Evolutionary conservation across 805 yeast species (phyloP).

Genomic region (Kodamaea restingae): DNA sequence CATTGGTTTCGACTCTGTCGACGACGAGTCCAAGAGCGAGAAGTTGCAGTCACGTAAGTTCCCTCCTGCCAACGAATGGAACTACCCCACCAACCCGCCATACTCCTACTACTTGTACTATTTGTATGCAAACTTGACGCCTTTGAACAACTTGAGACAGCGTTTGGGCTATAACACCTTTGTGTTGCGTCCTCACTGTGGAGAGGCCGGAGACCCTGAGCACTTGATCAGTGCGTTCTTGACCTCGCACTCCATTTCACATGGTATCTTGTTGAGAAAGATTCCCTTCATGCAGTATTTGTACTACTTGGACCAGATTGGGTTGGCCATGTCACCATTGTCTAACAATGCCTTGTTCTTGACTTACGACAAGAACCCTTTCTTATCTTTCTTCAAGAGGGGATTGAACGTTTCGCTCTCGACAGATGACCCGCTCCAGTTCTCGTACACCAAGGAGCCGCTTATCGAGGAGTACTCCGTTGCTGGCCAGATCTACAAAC

Average conservation of each 20-base stretch:
- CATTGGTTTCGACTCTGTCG: constrained; percentile 96
- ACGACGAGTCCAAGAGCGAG: constrained; percentile 93
- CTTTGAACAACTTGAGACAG: constrained; percentile 80
- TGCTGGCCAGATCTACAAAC: constrained; percentile 95
- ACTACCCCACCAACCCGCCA: constrained; percentile 81
- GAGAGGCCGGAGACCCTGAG: constrained; percentile 99
- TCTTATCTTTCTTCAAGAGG: constrained; percentile 82
- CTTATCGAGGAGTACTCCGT: constrained; percentile 96
- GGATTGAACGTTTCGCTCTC: constrained; percentile 93
- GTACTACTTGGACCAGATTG: constrained; percentile 90
- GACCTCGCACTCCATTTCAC: constrained; percentile 89
- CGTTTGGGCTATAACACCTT: constrained; percentile 78
- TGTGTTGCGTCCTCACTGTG: constrained; percentile 96
- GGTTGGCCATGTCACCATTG: constrained; percentile 97
- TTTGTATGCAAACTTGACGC: constrained; percentile 78
- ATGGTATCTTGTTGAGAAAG: constrained; percentile 90
- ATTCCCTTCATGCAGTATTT: constrained; percentile 93
- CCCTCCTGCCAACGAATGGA: constrained; percentile 88
- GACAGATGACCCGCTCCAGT: constrained; percentile 96
- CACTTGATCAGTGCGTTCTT: constrained; percentile 88
- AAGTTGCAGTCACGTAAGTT: constrained; percentile 68
- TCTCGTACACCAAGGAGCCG: constrained; percentile 95
- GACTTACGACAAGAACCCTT: constrained; percentile 96
- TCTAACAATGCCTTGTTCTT: constrained; percentile 94
- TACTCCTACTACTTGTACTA: constrained; percentile 93